These are phyloP conservation scores for Rhizomucor pusillus DNA, from an alignment of 371 early-diverging fungal genomes.

Conservation along the genomic window DNA sequence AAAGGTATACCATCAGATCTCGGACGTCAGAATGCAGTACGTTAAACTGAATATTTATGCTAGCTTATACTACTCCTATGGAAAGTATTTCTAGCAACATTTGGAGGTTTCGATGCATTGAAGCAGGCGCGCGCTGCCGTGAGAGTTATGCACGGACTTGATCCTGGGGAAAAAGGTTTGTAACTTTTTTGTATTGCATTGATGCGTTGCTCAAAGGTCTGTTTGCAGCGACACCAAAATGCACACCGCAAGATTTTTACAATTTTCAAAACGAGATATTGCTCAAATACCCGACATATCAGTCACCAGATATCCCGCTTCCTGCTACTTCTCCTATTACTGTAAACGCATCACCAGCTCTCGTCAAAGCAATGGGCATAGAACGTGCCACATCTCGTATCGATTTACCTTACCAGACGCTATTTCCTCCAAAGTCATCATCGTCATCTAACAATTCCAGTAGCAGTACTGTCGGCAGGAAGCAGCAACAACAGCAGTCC, in stretches of 20 bases:
- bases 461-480: constrained; percentile 1
- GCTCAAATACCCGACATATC: constrained; percentile 62
- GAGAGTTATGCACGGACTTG: constrained; percentile 45
- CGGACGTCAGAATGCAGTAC: too few relatives aligned
- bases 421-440: constrained; percentile 46
- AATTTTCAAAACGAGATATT: constrained; percentile 48
- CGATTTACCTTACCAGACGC: constrained; percentile 37
- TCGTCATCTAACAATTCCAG: constrained; percentile 31
- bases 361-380: constrained; percentile 37
- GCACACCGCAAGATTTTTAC: constrained; percentile 66
- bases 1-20: constrained; percentile 51
- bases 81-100: constrained; percentile 63
- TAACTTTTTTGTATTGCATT: background rate
- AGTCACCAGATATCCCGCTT: constrained; percentile 23
- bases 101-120: constrained; percentile 57
- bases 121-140: constrained; percentile 45
- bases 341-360: constrained; percentile 13
- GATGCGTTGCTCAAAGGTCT: background rate
- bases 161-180: constrained; percentile 15
- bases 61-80: constrained; percentile 68
- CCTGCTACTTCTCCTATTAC: constrained; percentile 7
- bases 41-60: background rate
- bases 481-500: constrained; percentile 13
- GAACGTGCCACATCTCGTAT: constrained; percentile 22
- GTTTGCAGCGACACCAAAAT: constrained; percentile 42